phyloP scores from a whole-genome alignment of 148 eudicot species.

The Chenopodium quinoa region DNA sequence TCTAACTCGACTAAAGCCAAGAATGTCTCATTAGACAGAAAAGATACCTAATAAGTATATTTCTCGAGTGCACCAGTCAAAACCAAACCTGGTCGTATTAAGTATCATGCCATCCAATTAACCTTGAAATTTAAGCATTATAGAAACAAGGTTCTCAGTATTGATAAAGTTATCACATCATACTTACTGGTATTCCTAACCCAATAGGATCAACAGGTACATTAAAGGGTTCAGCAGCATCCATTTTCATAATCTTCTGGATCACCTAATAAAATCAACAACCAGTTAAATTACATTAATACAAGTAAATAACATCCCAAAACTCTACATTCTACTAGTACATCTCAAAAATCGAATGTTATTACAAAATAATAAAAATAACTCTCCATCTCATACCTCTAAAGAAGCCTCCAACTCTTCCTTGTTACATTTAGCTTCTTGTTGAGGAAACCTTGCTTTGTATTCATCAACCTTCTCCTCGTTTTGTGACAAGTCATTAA shows the following conservation, averaged over 20 bases:
- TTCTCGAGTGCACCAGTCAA: background rate
- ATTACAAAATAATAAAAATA: background rate
- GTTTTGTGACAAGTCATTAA: constrained; percentile 22
- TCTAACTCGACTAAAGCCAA: background rate
- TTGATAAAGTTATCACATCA: constrained; percentile 2
- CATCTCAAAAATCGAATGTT: background rate
- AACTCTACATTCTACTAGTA: background rate
- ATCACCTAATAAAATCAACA: constrained; percentile 47
- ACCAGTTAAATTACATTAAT: background rate
- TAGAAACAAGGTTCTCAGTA: background rate
- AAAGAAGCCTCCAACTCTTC: constrained; percentile 67
- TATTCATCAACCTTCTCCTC: constrained; percentile 22
- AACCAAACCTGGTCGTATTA: background rate
- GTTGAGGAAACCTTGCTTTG: constrained; percentile 27
- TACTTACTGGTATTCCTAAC: constrained; percentile 91
- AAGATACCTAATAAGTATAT: background rate
- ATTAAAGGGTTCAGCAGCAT: constrained; percentile 93
- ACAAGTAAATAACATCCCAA: background rate
- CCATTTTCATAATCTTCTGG: constrained; percentile 93
- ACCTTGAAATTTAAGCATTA: background rate
- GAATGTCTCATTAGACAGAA: background rate
- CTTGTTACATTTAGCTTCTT: constrained; percentile 46
- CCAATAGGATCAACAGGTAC: constrained; percentile 81
- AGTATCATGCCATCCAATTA: background rate
- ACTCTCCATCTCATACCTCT: constrained; percentile 50